phyloP scores from a whole-genome alignment of 129 eudicot species.

The Kitagawia praeruptora region DNA sequence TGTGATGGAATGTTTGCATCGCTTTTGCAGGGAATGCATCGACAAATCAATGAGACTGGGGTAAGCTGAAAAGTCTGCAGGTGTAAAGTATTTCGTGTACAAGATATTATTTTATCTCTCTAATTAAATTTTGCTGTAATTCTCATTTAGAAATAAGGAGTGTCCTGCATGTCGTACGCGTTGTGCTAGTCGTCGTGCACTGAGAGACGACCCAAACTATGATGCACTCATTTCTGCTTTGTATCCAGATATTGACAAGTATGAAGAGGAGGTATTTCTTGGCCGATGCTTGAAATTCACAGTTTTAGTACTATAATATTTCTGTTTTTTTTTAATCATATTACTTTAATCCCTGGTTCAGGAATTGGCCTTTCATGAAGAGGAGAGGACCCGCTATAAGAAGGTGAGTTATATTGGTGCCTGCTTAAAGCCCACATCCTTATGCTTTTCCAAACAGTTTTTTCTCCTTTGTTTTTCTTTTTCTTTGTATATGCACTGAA shows the following conservation, averaged over 20 bases:
- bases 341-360: conserved; percentile 18
- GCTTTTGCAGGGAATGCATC: conserved; percentile 92
- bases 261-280: conserved; percentile 73
- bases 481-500: not conserved
- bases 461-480: not conserved
- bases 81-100: conserved; percentile 2
- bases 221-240: conserved; percentile 67
- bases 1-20: conserved; percentile 96
- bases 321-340: not conserved
- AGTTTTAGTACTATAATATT: conserved; percentile 4
- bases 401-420: conserved; percentile 35
- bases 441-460: not conserved
- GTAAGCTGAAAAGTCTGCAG: conserved; percentile 29
- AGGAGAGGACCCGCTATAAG: conserved; percentile 73
- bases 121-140: conserved; percentile 1
- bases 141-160: conserved; percentile 68
- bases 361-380: conserved; percentile 84
- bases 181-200: conserved; percentile 91
- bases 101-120: conserved; percentile 1
- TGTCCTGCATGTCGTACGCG: conserved; percentile 94
- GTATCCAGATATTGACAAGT: conserved; percentile 82
- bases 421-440: not conserved
- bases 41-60: conserved; percentile 94
- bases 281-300: not conserved
- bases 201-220: conserved; percentile 91